Conservation (phyloP, 257 asterid genomes). For the Leonotis leonurus region DNA sequence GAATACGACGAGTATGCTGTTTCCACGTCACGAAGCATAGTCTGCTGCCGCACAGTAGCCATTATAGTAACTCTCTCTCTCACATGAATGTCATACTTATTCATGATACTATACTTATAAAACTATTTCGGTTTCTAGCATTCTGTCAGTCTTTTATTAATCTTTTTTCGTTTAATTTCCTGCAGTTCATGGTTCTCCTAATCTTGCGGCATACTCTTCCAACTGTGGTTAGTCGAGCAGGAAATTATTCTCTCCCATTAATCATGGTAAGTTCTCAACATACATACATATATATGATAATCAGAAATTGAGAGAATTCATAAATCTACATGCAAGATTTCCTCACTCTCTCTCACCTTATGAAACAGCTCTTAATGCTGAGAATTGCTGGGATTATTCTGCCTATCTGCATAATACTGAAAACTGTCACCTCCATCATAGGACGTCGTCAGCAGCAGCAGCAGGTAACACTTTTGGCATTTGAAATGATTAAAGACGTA, state of each 20-base stretch:
- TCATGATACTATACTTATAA: too few relatives aligned
- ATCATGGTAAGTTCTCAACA: constrained; percentile 63
- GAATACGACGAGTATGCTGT: constrained; percentile 53
- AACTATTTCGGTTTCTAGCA: neutral
- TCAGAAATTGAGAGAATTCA: neutral
- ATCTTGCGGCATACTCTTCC: constrained; percentile 84
- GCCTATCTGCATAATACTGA: constrained; percentile 76
- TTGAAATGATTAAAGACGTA: neutral
- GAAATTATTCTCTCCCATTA: constrained; percentile 60
- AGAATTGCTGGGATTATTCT: constrained; percentile 61
- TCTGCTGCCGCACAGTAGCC: constrained; percentile 74
- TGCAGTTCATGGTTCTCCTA: constrained; percentile 84
- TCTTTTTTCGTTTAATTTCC: neutral
- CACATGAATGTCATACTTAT: too few relatives aligned
- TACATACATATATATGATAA: neutral
- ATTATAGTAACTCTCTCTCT: constrained; percentile 48
- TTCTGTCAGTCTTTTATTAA: neutral
- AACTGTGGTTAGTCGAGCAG: constrained; percentile 51
- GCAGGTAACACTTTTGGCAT: constrained; percentile 21
- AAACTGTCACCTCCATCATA: constrained; percentile 58
- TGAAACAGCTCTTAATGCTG: constrained; percentile 62
- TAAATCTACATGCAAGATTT: neutral
- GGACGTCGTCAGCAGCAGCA: constrained; percentile 43
- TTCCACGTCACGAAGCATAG: constrained; percentile 62
- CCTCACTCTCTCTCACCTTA: constrained; percentile 8